Conservation (phyloP, 2,329 filamentous ascomycete genomes). For the Moelleriella libera region DNA sequence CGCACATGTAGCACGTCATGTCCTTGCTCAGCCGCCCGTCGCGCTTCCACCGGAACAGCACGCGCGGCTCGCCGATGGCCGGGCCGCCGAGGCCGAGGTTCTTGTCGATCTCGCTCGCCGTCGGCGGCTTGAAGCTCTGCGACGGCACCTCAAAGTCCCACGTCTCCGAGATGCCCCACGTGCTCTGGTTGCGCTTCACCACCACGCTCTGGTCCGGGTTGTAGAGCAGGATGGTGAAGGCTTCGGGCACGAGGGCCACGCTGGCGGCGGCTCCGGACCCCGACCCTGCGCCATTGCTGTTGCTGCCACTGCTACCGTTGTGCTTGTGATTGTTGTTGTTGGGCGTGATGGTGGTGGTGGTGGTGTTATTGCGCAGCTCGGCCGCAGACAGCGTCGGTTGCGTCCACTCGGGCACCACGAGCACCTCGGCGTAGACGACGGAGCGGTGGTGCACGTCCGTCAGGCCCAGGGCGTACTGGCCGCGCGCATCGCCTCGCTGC, state of each 20-base stretch:
- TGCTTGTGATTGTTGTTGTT: background rate
- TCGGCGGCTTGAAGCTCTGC: slow-evolving; percentile 70
- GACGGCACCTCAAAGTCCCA: slow-evolving; percentile 94
- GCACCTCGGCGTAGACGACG: slow-evolving; percentile 75
- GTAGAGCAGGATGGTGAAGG: slow-evolving; percentile 80
- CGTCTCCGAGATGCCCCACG: slow-evolving; percentile 65
- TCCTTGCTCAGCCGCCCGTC: slow-evolving; percentile 79
- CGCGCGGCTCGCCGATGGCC: slow-evolving; percentile 42
- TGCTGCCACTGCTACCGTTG: background rate
- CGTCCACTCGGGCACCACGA: slow-evolving; percentile 73
- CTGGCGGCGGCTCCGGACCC: slow-evolving; percentile 41
- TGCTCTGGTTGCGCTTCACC: slow-evolving; percentile 56
- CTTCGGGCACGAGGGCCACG: slow-evolving; percentile 58
- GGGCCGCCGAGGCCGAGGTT: slow-evolving; percentile 28
- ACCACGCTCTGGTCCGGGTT: slow-evolving; percentile 76
- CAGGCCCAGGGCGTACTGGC: slow-evolving; percentile 76
- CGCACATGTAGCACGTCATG: slow-evolving; percentile 76
- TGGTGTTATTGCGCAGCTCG: slow-evolving; percentile 41
- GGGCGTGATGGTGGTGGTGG: background rate
- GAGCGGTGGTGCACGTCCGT: slow-evolving; percentile 71
- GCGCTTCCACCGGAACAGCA: slow-evolving; percentile 79
- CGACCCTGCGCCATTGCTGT: background rate
- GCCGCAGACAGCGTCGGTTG: slow-evolving; percentile 71
- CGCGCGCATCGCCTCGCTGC: slow-evolving; percentile 56
- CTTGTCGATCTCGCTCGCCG: slow-evolving; percentile 65